Percentiles rank a stretch among this genome's conserved stretches.
These are phyloP conservation scores for Dendrostoma leiphaemia DNA, from an alignment of 2,329 filamentous ascomycete species.

Conservation along the genomic window DNA sequence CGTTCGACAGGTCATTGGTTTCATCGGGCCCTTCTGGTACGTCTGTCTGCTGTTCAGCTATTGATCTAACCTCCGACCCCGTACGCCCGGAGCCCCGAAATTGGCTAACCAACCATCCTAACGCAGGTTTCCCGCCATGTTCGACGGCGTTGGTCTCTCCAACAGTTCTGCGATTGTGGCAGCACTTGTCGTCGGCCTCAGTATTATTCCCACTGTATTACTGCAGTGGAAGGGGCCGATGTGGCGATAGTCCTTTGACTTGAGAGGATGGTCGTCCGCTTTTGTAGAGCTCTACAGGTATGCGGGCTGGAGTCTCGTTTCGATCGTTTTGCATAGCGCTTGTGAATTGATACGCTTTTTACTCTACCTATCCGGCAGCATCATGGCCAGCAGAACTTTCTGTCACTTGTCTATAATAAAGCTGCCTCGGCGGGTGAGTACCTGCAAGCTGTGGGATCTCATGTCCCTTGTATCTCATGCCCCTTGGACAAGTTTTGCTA, in stretches of 20 bases:
- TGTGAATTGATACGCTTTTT: too few species aligned
- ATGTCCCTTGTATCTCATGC: too few species aligned
- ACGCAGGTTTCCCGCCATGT: conserved; percentile 6
- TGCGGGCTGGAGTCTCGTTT: too few species aligned
- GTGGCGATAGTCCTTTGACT: not conserved
- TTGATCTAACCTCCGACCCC: not conserved
- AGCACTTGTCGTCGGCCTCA: not conserved
- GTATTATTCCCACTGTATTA: not conserved
- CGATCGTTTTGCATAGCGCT: too few species aligned
- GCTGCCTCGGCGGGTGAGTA: too few species aligned
- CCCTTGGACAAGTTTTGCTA: too few species aligned
- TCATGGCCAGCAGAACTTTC: too few species aligned
- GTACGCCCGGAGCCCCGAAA: not conserved
- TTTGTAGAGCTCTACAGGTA: too few species aligned
- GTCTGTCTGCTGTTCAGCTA: not conserved
- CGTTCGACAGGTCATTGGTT: conserved; percentile 48
- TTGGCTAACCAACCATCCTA: not conserved
- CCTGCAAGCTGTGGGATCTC: too few species aligned
- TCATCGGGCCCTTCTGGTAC: conserved; percentile 35
- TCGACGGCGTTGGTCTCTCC: conserved; percentile 4
- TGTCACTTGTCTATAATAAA: too few species aligned
- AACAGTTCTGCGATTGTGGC: not conserved
- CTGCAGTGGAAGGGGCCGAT: not conserved
- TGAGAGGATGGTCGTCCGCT: too few species aligned
- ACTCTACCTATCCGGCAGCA: too few species aligned